These are phyloP conservation scores for Chaetomidium leptoderma DNA, from an alignment of 495 filamentous ascomycete genomes.

Conservation along the genomic window DNA sequence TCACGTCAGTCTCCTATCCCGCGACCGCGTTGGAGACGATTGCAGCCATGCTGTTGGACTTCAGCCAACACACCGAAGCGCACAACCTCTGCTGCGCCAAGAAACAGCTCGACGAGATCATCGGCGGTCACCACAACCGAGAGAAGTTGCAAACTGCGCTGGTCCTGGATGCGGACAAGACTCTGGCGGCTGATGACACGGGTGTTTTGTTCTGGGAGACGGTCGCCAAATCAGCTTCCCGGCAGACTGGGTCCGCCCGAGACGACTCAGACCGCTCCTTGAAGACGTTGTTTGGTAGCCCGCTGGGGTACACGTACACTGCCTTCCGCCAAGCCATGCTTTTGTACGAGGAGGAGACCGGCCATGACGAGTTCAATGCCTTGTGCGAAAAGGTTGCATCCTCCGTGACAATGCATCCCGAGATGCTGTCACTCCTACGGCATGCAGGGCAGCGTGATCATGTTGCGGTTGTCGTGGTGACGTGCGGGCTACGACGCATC, in stretches of 20 bases:
- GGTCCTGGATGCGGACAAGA: conserved; percentile 58
- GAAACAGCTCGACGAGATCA: conserved; percentile 37
- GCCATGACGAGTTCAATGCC: conserved; percentile 44
- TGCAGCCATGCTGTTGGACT: conserved; percentile 36
- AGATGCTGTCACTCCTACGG: conserved; percentile 47
- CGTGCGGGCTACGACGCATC: conserved; percentile 51
- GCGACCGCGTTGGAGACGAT: conserved; percentile 12
- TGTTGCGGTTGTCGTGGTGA: conserved; percentile 53
- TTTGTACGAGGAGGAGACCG: conserved; percentile 49
- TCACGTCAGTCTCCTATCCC: conserved; percentile 29
- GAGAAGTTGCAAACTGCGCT: conserved; percentile 43
- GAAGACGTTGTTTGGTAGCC: conserved; percentile 48
- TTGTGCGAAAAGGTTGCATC: conserved; percentile 48
- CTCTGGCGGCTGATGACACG: conserved; percentile 52
- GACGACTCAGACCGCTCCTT: conserved; percentile 28
- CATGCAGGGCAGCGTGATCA: conserved; percentile 33
- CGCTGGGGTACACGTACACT: conserved; percentile 50
- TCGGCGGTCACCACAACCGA: conserved; percentile 17
- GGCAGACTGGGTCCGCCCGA: neutral
- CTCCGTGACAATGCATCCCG: conserved; percentile 44
- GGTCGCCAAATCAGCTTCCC: conserved; percentile 6
- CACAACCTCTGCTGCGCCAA: conserved; percentile 41
- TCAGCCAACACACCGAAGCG: conserved; percentile 37
- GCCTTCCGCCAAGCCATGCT: conserved; percentile 56
- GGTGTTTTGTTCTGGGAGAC: conserved; percentile 52